Percentiles rank a stretch among this genome's conserved stretches.
Conservation (phyloP, 23 red algal genomes). For the Gracilaria domingensis region DNA sequence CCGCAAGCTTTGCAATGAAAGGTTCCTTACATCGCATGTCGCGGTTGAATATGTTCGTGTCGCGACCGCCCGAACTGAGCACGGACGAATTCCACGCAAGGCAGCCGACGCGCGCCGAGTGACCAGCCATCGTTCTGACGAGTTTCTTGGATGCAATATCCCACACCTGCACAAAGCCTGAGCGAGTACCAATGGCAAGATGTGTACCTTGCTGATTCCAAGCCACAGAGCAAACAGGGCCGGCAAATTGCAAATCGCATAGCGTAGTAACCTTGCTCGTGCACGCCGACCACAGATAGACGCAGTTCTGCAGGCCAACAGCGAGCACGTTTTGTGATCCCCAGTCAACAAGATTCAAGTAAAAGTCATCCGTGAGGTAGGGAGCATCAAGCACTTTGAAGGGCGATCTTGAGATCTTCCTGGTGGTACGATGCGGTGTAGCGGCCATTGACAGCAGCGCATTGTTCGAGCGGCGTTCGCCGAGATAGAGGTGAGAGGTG, state of each 20-base stretch:
- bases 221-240: conserved; percentile 80
- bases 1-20: conserved; percentile 59
- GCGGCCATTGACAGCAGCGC: conserved; percentile 32
- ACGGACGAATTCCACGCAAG: conserved; percentile 82
- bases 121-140: conserved; percentile 79
- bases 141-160: conserved; percentile 55
- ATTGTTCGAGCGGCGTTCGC: background rate
- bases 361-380: conserved; percentile 91
- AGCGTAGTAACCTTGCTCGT: conserved; percentile 87
- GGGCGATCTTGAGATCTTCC: conserved; percentile 78
- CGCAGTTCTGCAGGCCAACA: conserved; percentile 84
- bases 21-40: conserved; percentile 69
- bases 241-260: conserved; percentile 75
- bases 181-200: conserved; percentile 85
- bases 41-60: conserved; percentile 79
- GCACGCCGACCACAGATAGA: conserved; percentile 94
- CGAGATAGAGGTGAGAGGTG: conserved; percentile 32
- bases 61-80: conserved; percentile 82
- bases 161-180: conserved; percentile 85
- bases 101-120: conserved; percentile 76
- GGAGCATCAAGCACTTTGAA: conserved; percentile 94
- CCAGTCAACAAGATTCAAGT: conserved; percentile 98
- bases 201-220: conserved; percentile 80
- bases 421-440: conserved; percentile 28
- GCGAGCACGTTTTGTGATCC: conserved; percentile 84